Evolutionary conservation across 345 rosid genomes (phyloP).

Genomic region (Abelmoschus esculentus): DNA sequence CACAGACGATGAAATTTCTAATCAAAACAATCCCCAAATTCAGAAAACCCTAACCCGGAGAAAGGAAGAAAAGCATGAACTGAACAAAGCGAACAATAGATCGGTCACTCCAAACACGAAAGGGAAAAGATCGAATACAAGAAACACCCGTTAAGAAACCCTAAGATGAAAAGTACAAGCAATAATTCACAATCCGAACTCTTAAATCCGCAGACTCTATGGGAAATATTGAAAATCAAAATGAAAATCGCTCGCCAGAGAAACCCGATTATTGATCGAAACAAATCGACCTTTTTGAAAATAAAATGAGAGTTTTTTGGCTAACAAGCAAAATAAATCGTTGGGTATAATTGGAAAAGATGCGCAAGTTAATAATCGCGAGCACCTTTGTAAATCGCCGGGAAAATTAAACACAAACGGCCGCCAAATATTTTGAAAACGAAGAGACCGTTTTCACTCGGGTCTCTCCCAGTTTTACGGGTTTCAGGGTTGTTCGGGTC

Average conservation of each 20-base stretch:
- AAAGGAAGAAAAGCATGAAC: constrained; percentile 13
- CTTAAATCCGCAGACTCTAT: constrained; percentile 1
- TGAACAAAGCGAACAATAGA: constrained; percentile 39
- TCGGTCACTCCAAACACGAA: constrained; percentile 29
- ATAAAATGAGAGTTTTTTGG: constrained; percentile 9
- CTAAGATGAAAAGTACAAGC: constrained; percentile 14
- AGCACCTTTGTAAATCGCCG: constrained; percentile 49
- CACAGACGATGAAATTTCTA: not conserved
- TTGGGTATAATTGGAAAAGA: constrained; percentile 15
- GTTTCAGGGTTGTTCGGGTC: constrained; percentile 11
- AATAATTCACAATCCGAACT: constrained; percentile 17
- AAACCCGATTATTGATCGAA: constrained; percentile 17
- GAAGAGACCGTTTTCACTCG: constrained; percentile 19
- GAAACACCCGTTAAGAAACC: constrained; percentile 35
- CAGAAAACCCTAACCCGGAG: constrained; percentile 9
- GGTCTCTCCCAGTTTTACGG: constrained; percentile 5
- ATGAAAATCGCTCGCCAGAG: constrained; percentile 22
- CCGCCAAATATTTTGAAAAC: constrained; percentile 15
- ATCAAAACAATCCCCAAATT: constrained; percentile 8
- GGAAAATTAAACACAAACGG: constrained; percentile 31
- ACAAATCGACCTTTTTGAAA: constrained; percentile 18
- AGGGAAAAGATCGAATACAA: constrained; percentile 25
- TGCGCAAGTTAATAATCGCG: constrained; percentile 42
- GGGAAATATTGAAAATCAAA: not conserved
- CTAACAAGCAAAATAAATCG: not conserved